These are phyloP conservation scores for Diaporthe humulicola DNA, from an alignment of 2,329 filamentous ascomycete genomes.

Conservation along the genomic window DNA sequence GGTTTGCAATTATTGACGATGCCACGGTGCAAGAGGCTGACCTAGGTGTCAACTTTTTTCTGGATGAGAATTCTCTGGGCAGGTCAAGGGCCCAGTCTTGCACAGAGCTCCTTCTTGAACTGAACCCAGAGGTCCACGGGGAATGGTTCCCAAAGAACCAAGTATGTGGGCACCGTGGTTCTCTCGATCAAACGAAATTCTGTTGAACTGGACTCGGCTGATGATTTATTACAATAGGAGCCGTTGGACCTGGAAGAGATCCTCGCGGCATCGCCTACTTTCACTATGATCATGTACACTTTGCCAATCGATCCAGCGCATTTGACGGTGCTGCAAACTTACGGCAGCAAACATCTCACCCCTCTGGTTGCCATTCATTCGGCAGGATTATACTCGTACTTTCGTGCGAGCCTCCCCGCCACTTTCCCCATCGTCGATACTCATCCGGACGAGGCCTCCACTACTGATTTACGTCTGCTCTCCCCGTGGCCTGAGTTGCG, in stretches of 20 bases:
- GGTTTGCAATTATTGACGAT: conserved; percentile 91
- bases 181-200: not conserved
- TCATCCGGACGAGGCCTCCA: conserved; percentile 89
- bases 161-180: conserved; percentile 47
- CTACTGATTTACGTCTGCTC: conserved; percentile 85
- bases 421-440: conserved; percentile 95
- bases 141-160: conserved; percentile 71
- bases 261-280: conserved; percentile 56
- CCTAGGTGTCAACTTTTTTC: conserved; percentile 96
- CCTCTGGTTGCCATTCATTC: conserved; percentile 88
- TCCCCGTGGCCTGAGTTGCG: conserved; percentile 87
- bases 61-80: conserved; percentile 83
- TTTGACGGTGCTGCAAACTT: conserved; percentile 60
- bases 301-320: conserved; percentile 61
- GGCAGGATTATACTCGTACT: conserved; percentile 92
- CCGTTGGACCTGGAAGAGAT: conserved; percentile 46
- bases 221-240: conserved; percentile 39
- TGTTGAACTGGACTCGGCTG: conserved; percentile 1
- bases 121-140: conserved; percentile 93
- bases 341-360: conserved; percentile 69
- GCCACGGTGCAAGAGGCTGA: conserved; percentile 83
- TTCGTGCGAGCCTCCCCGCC: conserved; percentile 82
- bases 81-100: conserved; percentile 84
- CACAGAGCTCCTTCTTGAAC: conserved; percentile 81
- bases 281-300: conserved; percentile 69